Evolutionary conservation across 208 protist genomes (phyloP).

Genomic region (Acanthamoeba rhysodes): DNA sequence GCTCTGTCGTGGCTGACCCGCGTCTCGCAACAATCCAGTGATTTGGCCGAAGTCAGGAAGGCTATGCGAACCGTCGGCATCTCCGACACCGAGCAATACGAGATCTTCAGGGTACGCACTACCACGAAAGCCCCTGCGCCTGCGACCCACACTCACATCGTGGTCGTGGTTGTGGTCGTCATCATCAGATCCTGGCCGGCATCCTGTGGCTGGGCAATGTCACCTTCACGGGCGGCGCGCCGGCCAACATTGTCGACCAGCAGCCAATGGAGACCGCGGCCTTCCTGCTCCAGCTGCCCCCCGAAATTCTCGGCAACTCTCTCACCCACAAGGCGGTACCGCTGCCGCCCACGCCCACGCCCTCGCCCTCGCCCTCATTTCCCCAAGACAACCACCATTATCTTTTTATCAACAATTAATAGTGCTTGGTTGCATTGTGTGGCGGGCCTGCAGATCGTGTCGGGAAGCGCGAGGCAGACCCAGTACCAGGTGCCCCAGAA

Average conservation of each 20-base stretch:
- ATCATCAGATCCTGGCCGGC: constrained; percentile 90
- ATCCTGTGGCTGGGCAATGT: constrained; percentile 96
- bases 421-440: not conserved
- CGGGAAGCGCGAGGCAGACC: constrained; percentile 56
- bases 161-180: too few relatives aligned
- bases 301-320: constrained; percentile 57
- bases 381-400: too few relatives aligned
- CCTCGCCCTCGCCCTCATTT: too few relatives aligned
- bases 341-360: not conserved
- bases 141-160: not conserved
- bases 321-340: constrained; percentile 64
- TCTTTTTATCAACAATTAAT: too few relatives aligned
- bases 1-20: too few relatives aligned
- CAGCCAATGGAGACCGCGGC: constrained; percentile 80
- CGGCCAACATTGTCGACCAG: constrained; percentile 78
- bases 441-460: not conserved
- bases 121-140: constrained; percentile 34
- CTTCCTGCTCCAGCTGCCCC: constrained; percentile 71
- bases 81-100: constrained; percentile 86
- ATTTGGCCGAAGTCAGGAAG: constrained; percentile 61
- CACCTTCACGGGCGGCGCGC: constrained; percentile 90
- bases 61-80: constrained; percentile 79
- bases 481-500: constrained; percentile 73
- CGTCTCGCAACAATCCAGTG: not conserved
- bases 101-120: constrained; percentile 93